Conservation (phyloP, 306 rosid species). For the Corylus americana region DNA sequence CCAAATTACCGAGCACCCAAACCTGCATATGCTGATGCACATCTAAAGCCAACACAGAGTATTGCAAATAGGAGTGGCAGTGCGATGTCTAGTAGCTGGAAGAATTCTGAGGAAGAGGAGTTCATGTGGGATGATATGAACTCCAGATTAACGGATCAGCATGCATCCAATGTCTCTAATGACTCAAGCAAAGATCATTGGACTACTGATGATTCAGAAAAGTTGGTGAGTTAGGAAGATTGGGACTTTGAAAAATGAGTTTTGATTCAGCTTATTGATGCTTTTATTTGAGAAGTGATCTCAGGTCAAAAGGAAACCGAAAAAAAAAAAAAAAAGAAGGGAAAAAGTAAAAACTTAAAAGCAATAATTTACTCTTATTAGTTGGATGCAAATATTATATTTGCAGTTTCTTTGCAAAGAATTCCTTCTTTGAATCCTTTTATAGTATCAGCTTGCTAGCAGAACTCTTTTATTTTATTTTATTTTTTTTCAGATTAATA, state of each 20-base stretch:
- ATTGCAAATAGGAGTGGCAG: constrained; percentile 36
- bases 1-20: constrained; percentile 49
- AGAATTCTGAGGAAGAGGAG: constrained; percentile 92
- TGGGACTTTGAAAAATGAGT: neutral
- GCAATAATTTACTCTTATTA: neutral
- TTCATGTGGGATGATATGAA: constrained; percentile 80
- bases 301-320: neutral
- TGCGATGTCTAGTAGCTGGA: constrained; percentile 70
- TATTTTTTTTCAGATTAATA: too few relatives aligned
- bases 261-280: constrained; percentile 5
- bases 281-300: constrained; percentile 8
- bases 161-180: constrained; percentile 43
- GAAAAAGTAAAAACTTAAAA: neutral
- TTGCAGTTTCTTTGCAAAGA: neutral
- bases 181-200: constrained; percentile 51
- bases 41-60: constrained; percentile 41
- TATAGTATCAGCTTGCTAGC: neutral
- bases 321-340: too few relatives aligned
- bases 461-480: neutral
- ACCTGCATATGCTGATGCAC: constrained; percentile 53
- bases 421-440: neutral
- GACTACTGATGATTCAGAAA: constrained; percentile 65
- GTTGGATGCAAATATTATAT: neutral
- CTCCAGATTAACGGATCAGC: constrained; percentile 47
- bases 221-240: constrained; percentile 54